These are phyloP conservation scores for Penicillium sp. DNA, from an alignment of 2,329 filamentous ascomycete species.

Conservation along the genomic window DNA sequence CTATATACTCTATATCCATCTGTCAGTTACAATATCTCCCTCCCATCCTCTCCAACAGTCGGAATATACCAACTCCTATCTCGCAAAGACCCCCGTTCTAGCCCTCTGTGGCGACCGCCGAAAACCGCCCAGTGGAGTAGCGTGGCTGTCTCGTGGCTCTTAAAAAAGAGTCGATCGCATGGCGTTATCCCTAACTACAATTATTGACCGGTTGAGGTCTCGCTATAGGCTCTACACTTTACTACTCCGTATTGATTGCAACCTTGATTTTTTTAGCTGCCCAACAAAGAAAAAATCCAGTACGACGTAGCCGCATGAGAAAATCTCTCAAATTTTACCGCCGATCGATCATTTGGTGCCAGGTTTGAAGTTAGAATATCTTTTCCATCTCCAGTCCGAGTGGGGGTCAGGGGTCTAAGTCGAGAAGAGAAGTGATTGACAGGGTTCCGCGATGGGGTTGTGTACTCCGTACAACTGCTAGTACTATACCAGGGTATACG, in stretches of 20 bases:
- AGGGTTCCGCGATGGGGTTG: conserved; percentile 4
- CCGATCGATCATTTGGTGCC: conserved; percentile 3
- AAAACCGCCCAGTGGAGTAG: conserved; percentile 13
- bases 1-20: not conserved
- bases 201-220: conserved; percentile 3
- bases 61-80: not conserved
- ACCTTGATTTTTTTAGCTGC: not conserved
- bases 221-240: not conserved
- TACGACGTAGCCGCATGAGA: not conserved
- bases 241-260: not conserved
- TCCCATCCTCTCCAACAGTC: too few species aligned
- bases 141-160: conserved; percentile 6
- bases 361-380: not conserved
- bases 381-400: not conserved
- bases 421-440: conserved; percentile 12
- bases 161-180: not conserved
- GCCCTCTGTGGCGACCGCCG: conserved; percentile 3
- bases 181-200: conserved; percentile 2
- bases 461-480: not conserved
- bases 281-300: not conserved
- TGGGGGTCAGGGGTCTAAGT: conserved; percentile 1
- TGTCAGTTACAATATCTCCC: not conserved
- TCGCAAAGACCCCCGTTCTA: conserved; percentile 9
- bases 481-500: not conserved
- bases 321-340: not conserved